Evolutionary conservation across 148 eudicot genomes (phyloP).

Genomic region (Agrostemma githago): DNA sequence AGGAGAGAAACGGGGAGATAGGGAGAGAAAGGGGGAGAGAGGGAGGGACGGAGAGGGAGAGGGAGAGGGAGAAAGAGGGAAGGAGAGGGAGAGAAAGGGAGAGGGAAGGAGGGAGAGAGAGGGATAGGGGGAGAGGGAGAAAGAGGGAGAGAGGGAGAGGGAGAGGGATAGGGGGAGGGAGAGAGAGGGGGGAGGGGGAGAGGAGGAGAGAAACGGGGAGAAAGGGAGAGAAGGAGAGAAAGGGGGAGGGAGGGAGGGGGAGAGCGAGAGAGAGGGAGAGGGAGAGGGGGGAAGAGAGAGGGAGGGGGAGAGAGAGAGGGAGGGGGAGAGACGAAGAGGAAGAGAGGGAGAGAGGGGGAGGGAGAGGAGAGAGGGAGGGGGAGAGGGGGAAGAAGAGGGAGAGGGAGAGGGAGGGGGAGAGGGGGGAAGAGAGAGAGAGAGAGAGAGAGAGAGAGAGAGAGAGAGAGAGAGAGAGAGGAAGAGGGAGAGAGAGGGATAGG

Average conservation of each 20-base stretch:
- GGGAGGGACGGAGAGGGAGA: too few relatives aligned
- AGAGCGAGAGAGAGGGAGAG: not conserved
- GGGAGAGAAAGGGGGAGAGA: too few relatives aligned
- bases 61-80: too few relatives aligned
- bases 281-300: not conserved
- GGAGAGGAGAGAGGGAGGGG: not conserved
- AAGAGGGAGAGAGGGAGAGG: too few relatives aligned
- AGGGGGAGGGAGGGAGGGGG: not conserved
- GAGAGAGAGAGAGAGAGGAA: not conserved
- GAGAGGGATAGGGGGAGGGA: too few relatives aligned
- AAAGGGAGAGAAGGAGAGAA: too few relatives aligned
- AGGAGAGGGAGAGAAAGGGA: too few relatives aligned
- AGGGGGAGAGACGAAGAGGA: not conserved
- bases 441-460: not conserved
- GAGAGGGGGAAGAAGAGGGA: not conserved
- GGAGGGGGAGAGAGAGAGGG: not conserved
- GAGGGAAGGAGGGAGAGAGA: too few relatives aligned
- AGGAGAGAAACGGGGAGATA: too few relatives aligned
- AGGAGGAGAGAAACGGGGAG: too few relatives aligned
- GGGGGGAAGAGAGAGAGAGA: not conserved
- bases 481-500: not conserved
- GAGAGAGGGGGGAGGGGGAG: too few relatives aligned
- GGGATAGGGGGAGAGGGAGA: too few relatives aligned
- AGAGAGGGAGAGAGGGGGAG: not conserved
- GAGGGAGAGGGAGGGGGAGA: not conserved